These are phyloP conservation scores for Mrakia hoshinonis DNA, from an alignment of 768 basidiomycete genomes.

Conservation along the genomic window DNA sequence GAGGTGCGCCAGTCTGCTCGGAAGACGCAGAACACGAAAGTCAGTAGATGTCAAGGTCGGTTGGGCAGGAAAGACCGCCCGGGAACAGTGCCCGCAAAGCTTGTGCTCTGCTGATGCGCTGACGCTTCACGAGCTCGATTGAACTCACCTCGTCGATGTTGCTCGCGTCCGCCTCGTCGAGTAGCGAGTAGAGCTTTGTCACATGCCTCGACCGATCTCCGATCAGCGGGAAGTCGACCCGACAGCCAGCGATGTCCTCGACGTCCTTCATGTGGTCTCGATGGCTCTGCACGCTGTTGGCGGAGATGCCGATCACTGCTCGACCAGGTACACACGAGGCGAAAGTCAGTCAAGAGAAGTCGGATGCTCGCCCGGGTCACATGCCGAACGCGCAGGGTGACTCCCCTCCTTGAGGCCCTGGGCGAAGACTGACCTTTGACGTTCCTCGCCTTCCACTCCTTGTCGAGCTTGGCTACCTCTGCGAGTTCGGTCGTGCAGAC, in stretches of 20 bases:
- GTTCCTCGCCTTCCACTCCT: background rate
- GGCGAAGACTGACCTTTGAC: conserved; percentile 4
- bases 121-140: too few relatives aligned
- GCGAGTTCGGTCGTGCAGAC: background rate
- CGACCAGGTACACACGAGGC: background rate
- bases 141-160: background rate
- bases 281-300: background rate
- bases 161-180: background rate
- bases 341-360: background rate
- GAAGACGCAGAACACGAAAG: background rate
- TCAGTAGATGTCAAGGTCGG: background rate
- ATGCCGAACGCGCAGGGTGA: background rate
- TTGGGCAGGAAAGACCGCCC: too few relatives aligned
- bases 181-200: background rate
- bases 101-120: too few relatives aligned
- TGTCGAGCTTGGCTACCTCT: background rate
- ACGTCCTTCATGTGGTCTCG: background rate
- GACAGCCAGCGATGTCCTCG: background rate
- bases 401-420: too few relatives aligned
- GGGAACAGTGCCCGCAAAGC: too few relatives aligned
- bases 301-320: background rate
- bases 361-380: background rate
- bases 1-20: background rate
- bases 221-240: background rate
- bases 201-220: background rate